A percentile compares a stretch with the other conserved stretches of the same genome.
Evolutionary conservation across 2,329 filamentous ascomycete genomes (phyloP).

Genomic region (Aureobasidium musti): DNA sequence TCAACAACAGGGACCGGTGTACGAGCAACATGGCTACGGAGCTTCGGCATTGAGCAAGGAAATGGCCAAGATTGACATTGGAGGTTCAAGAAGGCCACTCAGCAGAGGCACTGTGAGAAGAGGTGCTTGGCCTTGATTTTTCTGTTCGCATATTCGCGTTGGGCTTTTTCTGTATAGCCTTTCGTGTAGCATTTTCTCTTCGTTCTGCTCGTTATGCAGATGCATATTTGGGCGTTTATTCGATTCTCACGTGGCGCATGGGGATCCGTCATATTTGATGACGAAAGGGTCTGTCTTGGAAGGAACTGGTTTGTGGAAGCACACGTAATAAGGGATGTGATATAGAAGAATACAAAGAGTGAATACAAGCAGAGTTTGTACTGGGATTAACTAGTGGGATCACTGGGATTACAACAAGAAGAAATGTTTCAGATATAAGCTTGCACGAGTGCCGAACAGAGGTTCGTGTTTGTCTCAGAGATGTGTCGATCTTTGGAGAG

Average conservation of each 20-base stretch:
- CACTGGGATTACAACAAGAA: neutral
- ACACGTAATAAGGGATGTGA: neutral
- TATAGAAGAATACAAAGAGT: conserved; percentile 25
- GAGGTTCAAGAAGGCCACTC: conserved; percentile 33
- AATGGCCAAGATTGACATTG: conserved; percentile 58
- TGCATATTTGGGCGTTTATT: neutral
- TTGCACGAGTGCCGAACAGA: neutral
- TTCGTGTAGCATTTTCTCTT: neutral
- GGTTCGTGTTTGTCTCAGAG: neutral
- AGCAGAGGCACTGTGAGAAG: conserved; percentile 22
- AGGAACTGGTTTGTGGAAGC: neutral
- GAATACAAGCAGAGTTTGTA: neutral
- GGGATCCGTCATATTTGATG: neutral
- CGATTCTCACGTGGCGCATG: neutral
- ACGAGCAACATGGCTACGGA: conserved; percentile 40
- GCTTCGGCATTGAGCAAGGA: conserved; percentile 68
- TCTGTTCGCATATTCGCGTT: neutral
- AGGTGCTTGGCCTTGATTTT: conserved; percentile 20
- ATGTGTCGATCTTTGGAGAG: neutral
- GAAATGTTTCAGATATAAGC: neutral
- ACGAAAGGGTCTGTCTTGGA: neutral
- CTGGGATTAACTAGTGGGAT: no score
- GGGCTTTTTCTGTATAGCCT: neutral
- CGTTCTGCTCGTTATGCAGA: neutral
- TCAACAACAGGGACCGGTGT: conserved; percentile 34